phyloP scores from a whole-genome alignment of 2,329 filamentous ascomycete species.

The Trichoderma cornu-damae region DNA sequence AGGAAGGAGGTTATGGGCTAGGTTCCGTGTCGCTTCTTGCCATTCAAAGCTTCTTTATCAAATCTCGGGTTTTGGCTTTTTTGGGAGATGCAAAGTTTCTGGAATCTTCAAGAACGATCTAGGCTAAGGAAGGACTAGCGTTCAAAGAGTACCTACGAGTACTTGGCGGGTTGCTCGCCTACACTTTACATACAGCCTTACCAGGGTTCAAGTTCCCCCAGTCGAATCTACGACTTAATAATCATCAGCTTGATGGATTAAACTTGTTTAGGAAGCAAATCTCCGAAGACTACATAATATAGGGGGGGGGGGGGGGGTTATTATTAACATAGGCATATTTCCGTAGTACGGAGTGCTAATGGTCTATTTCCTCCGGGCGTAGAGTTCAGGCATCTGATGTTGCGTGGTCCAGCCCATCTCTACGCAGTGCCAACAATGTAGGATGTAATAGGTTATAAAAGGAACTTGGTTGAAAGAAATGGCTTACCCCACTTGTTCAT shows the following conservation, averaged over 20 bases:
- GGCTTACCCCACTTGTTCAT: constrained; percentile 17
- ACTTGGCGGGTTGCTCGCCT: no score
- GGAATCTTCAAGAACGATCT: constrained; percentile 39
- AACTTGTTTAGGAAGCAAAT: neutral
- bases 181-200: neutral
- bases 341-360: neutral
- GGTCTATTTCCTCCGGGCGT: neutral
- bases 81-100: constrained; percentile 35
- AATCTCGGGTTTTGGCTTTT: constrained; percentile 13
- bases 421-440: no score
- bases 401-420: neutral
- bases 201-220: neutral
- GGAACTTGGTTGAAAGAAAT: neutral
- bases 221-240: neutral
- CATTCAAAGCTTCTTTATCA: neutral
- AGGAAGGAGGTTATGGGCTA: neutral
- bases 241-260: constrained; percentile 6
- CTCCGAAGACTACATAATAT: constrained; percentile 2
- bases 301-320: no score
- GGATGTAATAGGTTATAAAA: no score
- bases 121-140: constrained; percentile 28
- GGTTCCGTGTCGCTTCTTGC: neutral
- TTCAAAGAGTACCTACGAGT: neutral
- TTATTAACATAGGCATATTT: neutral
- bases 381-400: neutral